These are phyloP conservation scores for Piromyces finnis DNA, from an alignment of 192 early-diverging fungal species.

Conservation along the genomic window DNA sequence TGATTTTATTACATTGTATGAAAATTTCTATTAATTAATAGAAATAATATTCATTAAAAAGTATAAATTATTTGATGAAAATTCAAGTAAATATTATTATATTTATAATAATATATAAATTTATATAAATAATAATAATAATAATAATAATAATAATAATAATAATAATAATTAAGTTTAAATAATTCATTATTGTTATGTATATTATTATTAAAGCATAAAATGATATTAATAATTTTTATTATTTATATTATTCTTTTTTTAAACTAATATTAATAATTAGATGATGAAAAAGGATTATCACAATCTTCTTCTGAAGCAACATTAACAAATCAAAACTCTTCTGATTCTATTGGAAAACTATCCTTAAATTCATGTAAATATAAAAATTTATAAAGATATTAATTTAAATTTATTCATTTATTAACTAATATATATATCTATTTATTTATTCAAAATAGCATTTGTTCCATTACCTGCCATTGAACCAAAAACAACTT, in stretches of 20 bases:
- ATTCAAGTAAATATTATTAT: neutral
- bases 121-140: too few relatives aligned
- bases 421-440: too few relatives aligned
- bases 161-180: too few relatives aligned
- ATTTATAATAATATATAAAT: too few relatives aligned
- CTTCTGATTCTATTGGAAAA: neutral
- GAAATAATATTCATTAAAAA: neutral
- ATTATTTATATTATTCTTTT: too few relatives aligned
- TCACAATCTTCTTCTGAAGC: neutral
- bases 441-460: neutral
- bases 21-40: neutral
- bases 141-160: too few relatives aligned
- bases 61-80: neutral
- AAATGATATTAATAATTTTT: too few relatives aligned
- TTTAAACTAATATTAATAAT: neutral
- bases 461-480: neutral
- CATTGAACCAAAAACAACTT: neutral
- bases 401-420: too few relatives aligned
- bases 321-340: neutral
- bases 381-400: neutral
- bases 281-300: neutral
- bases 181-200: too few relatives aligned
- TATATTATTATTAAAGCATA: too few relatives aligned
- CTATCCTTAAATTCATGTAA: neutral
- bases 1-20: neutral